A percentile compares a stretch with the other conserved stretches of the same genome.
These are phyloP conservation scores for Vickermania spadyakhi DNA, from an alignment of 208 protist genomes.

Conservation along the genomic window DNA sequence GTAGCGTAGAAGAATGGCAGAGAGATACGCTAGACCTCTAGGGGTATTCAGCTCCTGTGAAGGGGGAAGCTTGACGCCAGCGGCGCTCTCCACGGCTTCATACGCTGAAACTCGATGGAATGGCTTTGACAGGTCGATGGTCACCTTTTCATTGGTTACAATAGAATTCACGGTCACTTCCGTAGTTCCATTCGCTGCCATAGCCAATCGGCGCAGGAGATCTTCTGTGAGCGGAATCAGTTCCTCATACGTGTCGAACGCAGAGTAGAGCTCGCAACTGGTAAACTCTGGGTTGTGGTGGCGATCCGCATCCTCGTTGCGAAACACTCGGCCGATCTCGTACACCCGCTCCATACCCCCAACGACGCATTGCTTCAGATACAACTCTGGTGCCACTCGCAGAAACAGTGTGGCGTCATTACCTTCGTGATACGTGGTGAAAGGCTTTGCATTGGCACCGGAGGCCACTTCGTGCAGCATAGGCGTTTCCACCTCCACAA, in stretches of 20 bases:
- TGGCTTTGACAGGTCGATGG: constrained; percentile 81
- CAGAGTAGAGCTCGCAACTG: constrained; percentile 90
- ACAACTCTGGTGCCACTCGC: constrained; percentile 90
- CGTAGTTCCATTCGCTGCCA: constrained; percentile 32
- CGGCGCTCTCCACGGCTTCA: constrained; percentile 70
- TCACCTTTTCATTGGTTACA: constrained; percentile 11
- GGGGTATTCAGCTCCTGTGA: constrained; percentile 71
- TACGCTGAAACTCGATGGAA: constrained; percentile 87
- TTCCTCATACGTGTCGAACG: constrained; percentile 93
- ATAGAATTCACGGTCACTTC: constrained; percentile 25
- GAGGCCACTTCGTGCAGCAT: constrained; percentile 82
- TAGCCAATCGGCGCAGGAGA: constrained; percentile 69
- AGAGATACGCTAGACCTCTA: constrained; percentile 67
- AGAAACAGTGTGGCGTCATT: constrained; percentile 73
- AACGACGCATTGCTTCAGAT: constrained; percentile 93
- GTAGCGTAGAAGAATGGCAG: constrained; percentile 76
- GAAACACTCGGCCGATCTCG: constrained; percentile 92
- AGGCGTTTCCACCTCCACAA: constrained; percentile 94
- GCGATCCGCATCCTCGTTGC: constrained; percentile 92
- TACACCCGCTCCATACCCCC: constrained; percentile 93
- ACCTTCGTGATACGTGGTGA: constrained; percentile 88
- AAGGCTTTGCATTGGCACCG: constrained; percentile 89
- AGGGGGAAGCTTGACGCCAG: constrained; percentile 61
- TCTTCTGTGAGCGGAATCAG: constrained; percentile 92
- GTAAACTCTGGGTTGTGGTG: constrained; percentile 96